phyloP scores from a whole-genome alignment of 2,329 filamentous ascomycete species.

The Xylariaceae sp. region DNA sequence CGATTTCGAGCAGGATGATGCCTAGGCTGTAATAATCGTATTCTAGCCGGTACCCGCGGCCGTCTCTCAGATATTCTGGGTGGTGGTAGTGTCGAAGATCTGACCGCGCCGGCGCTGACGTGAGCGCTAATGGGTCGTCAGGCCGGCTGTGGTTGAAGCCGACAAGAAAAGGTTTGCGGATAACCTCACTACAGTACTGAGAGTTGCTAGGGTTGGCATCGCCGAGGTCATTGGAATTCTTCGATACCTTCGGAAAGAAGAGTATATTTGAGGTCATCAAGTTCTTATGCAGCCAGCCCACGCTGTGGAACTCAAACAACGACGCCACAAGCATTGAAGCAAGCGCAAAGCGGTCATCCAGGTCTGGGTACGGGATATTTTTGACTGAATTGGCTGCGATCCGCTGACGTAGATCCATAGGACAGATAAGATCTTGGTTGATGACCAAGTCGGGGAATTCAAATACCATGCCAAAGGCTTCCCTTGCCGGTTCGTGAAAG shows the following conservation, averaged over 20 bases:
- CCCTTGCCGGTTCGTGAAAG: conserved; percentile 5
- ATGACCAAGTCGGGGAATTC: neutral
- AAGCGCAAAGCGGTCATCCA: conserved; percentile 16
- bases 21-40: conserved; percentile 16
- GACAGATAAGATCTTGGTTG: neutral
- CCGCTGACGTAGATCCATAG: neutral
- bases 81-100: neutral
- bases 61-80: neutral
- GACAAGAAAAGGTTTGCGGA: conserved; percentile 7
- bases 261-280: neutral
- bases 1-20: conserved; percentile 8
- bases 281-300: conserved; percentile 15
- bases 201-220: neutral
- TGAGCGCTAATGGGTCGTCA: neutral
- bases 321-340: neutral
- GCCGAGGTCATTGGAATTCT: too few relatives aligned
- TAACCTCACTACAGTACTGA: neutral
- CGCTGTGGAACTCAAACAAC: conserved; percentile 10
- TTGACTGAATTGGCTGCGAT: neutral
- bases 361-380: neutral
- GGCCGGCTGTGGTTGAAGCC: conserved; percentile 18
- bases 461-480: conserved; percentile 9
- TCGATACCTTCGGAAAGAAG: conserved; percentile 16
- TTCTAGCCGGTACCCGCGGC: neutral
- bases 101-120: neutral